Base-by-base conservation (phyloP, 129 eudicot genomes). In the Oenanthe sinensis region DNA sequence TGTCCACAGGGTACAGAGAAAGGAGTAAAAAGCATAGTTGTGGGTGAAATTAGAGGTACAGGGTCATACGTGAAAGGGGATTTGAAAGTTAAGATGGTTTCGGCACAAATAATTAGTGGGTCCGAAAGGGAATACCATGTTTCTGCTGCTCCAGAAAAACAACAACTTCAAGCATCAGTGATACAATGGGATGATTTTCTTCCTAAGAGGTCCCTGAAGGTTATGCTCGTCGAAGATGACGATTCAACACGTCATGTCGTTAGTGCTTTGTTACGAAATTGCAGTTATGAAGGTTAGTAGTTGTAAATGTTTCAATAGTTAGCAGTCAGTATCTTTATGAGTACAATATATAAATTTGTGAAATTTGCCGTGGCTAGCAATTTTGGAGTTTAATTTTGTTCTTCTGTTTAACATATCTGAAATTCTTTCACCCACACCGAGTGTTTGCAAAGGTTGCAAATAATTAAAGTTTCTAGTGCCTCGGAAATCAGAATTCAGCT, bases 201-300 rank as follows among this genome's bases (percentile, higher is more conserved):
- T 48, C 81, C 75, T 46, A 78, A 17, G 22, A 73, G 33, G 75
- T 68, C 76, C 26, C 68, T 82, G 26, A 78, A 74, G 44, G 75
- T 78, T 63, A 72, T 78, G 70, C 76, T 78, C 4, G 82, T 83
- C 49, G 82, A 83, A 73, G 44, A 79, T 60, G 79, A 73, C 50
- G 78, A 78, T 78, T 82, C 81, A 71, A 79, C 82, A 26, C 82
- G 82, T 6, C 82, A 78, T 20, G 77, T 83, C 39, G 45, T 79
- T 60, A 24, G 48, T 73, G 82, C 82, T 47, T 79, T 83, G 65
- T 80, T 82, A 36, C 81, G 81, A 49, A 82, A 82, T 30, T 82
- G 81, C 69, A 77, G 79, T 45, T 82, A 82, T 44, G 79, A 82
- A 82, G 84, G 84, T 81, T 73, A 52, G 83, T 33, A 50, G 42